phyloP scores from a whole-genome alignment of 257 asterid species.

The Nicotiana sylvestris region DNA sequence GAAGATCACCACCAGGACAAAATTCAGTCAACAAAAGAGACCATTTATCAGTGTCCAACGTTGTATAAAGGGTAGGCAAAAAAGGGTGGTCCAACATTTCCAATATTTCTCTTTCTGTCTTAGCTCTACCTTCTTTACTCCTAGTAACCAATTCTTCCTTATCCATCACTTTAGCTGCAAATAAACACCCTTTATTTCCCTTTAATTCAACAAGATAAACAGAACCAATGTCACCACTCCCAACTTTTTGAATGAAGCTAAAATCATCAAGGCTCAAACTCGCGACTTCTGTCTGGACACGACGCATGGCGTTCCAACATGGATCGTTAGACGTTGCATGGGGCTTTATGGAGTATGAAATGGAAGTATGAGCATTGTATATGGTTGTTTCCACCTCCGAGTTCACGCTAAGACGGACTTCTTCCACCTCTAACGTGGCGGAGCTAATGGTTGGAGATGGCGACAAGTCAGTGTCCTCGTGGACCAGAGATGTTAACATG shows the following conservation, averaged over 20 bases:
- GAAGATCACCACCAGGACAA: conserved; percentile 87
- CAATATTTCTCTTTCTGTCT: conserved; percentile 61
- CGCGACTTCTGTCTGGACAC: conserved; percentile 15
- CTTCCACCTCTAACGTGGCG: not conserved
- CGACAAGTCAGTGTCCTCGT: not conserved
- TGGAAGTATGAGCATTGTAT: not conserved
- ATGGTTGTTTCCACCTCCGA: not conserved
- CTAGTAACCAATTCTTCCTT: conserved; percentile 65
- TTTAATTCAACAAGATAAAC: conserved; percentile 73
- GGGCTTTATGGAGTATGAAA: conserved; percentile 16
- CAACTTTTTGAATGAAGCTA: conserved; percentile 48
- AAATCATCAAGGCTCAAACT: conserved; percentile 44
- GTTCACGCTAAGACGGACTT: not conserved
- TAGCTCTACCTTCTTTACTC: conserved; percentile 67
- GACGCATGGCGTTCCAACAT: conserved; percentile 20
- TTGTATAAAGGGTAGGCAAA: conserved; percentile 62
- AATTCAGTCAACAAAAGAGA: conserved; percentile 65
- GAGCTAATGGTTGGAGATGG: conserved; percentile 16
- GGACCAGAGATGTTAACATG: conserved; percentile 27
- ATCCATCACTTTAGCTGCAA: conserved; percentile 80
- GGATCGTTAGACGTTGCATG: conserved; percentile 18
- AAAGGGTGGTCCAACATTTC: conserved; percentile 80
- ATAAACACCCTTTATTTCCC: conserved; percentile 35
- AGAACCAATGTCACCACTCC: conserved; percentile 73
- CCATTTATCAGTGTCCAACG: conserved; percentile 59